A percentile compares a stretch with the other conserved stretches of the same genome.
Conservation (phyloP, 768 basidiomycete genomes). For the Leccinum disarticulatum region DNA sequence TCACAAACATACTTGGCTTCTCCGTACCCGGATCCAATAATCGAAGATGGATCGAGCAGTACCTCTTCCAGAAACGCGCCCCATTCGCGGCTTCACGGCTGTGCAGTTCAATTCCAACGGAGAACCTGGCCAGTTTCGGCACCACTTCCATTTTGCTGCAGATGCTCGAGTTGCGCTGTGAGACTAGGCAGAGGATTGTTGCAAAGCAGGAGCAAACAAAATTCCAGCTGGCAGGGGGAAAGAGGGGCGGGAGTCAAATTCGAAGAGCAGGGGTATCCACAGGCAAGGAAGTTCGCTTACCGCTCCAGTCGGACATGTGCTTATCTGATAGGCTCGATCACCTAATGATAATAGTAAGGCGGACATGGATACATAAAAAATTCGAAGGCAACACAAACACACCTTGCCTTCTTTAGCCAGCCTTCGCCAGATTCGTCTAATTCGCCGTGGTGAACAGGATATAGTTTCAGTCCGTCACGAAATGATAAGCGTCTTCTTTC, state of each 20-base stretch:
- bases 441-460: slow-evolving; percentile 79
- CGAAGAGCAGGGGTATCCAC: slow-evolving; percentile 1
- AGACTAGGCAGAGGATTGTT: slow-evolving; percentile 77
- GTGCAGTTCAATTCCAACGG: too few species aligned
- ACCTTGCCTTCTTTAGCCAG: slow-evolving; percentile 84
- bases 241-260: slow-evolving; percentile 6
- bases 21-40: too few species aligned
- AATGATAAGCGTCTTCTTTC: slow-evolving; percentile 90
- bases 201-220: slow-evolving; percentile 86
- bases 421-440: slow-evolving; percentile 69
- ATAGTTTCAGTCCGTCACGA: slow-evolving; percentile 89
- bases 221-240: slow-evolving; percentile 63
- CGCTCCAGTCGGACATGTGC: slow-evolving; percentile 84
- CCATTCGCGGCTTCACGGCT: too few species aligned
- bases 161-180: slow-evolving; percentile 52
- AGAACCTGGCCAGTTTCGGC: slow-evolving; percentile 52
- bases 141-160: slow-evolving; percentile 43
- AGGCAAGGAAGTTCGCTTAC: slow-evolving; percentile 46
- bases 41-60: too few species aligned
- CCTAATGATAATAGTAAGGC: slow-evolving; percentile 41
- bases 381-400: slow-evolving; percentile 11
- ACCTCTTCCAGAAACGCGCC: too few species aligned
- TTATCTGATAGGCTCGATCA: slow-evolving; percentile 82
- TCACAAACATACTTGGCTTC: too few species aligned
- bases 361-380: slow-evolving; percentile 15